These are phyloP conservation scores for Lactarius tabidus DNA, from an alignment of 768 basidiomycete genomes.

Conservation along the genomic window DNA sequence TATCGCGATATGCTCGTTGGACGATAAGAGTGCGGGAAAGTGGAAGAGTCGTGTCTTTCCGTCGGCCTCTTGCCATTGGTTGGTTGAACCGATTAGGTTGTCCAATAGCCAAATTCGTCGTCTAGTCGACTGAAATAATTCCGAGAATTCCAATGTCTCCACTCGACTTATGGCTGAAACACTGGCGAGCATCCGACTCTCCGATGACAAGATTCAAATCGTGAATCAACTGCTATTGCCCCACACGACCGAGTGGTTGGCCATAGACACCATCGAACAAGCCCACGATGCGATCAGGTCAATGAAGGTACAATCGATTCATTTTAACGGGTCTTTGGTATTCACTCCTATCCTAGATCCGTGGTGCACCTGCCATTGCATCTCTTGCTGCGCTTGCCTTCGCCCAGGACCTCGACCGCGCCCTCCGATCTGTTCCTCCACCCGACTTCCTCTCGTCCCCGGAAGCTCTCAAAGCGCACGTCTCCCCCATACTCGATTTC, in stretches of 20 bases:
- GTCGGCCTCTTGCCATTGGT: slow-evolving; percentile 24
- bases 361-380: slow-evolving; percentile 94
- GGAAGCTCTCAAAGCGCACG: slow-evolving; percentile 47
- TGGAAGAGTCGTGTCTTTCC: slow-evolving; percentile 21
- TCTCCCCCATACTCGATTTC: slow-evolving; percentile 60
- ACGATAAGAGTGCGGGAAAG: slow-evolving; percentile 20
- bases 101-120: slow-evolving; percentile 15
- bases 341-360: slow-evolving; percentile 45
- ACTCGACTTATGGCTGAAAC: slow-evolving; percentile 23
- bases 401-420: slow-evolving; percentile 56
- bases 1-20: slow-evolving; percentile 25
- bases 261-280: slow-evolving; percentile 68
- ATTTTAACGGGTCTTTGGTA: background rate
- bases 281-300: slow-evolving; percentile 93
- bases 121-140: background rate
- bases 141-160: background rate
- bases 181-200: slow-evolving; percentile 40
- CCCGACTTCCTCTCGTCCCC: slow-evolving; percentile 57
- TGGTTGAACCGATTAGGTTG: background rate
- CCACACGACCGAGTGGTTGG: slow-evolving; percentile 59
- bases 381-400: slow-evolving; percentile 84
- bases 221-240: slow-evolving; percentile 88
- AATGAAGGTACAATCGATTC: slow-evolving; percentile 69
- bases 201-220: slow-evolving; percentile 66
- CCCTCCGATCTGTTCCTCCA: slow-evolving; percentile 41